These are phyloP conservation scores for Dioscorea alata DNA, from an alignment of 106 monocot species.

Conservation along the genomic window DNA sequence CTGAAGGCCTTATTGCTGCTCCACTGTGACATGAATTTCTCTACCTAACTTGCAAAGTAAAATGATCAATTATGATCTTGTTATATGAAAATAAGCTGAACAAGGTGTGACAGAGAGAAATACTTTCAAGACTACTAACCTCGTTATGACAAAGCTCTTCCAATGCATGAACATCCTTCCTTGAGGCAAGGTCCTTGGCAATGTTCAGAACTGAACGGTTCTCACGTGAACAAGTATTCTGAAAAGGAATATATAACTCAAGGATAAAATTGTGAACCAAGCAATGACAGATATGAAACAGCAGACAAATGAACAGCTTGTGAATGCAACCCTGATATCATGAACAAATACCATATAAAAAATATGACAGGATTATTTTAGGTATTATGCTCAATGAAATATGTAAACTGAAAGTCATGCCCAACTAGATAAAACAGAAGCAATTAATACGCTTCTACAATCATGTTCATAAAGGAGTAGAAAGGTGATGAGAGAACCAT, in stretches of 20 bases:
- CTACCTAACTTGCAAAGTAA: conserved; percentile 28
- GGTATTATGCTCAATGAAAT: no score
- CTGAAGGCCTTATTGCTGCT: conserved; percentile 55
- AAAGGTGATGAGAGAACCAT: not conserved
- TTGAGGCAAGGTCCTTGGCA: conserved; percentile 59
- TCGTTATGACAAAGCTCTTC: conserved; percentile 50
- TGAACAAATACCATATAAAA: no score
- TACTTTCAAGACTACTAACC: conserved; percentile 30
- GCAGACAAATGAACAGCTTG: no score
- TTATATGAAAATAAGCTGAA: no score
- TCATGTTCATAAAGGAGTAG: no score
- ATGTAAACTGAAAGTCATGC: no score
- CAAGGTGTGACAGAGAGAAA: not conserved
- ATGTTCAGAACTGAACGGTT: conserved; percentile 60
- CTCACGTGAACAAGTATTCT: conserved; percentile 68
- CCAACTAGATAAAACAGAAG: no score
- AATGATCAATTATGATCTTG: not conserved
- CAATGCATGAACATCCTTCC: conserved; percentile 52
- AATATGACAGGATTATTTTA: no score
- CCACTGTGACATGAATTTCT: conserved; percentile 71
- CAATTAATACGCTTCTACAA: no score
- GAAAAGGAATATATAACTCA: conserved; percentile 12
- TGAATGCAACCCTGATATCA: no score
- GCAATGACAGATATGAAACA: no score
- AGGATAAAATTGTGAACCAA: no score